phyloP scores from a whole-genome alignment of 176 grass and related monocot species.

The Miscanthus lutarioriparius region DNA sequence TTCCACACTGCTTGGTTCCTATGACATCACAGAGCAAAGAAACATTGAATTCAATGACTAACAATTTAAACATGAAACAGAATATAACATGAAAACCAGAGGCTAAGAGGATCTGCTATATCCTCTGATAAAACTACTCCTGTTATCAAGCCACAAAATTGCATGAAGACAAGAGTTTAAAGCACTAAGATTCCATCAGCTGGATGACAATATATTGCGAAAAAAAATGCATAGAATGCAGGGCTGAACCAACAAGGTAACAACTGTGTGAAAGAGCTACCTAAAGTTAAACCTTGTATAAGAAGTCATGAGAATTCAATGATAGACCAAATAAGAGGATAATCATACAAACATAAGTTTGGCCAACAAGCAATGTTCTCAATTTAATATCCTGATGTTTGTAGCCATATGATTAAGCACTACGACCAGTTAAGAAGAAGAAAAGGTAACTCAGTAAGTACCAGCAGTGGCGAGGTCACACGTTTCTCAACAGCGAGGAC shows the following conservation, averaged over 20 bases:
- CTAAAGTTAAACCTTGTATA: background rate
- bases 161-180: background rate
- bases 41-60: background rate
- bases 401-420: background rate
- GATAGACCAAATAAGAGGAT: background rate
- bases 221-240: background rate
- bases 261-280: background rate
- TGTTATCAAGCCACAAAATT: background rate
- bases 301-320: background rate
- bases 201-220: background rate
- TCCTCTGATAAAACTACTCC: background rate
- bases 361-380: background rate
- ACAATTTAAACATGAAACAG: slow-evolving; percentile 22
- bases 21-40: slow-evolving; percentile 35
- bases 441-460: slow-evolving; percentile 29
- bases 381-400: background rate
- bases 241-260: background rate
- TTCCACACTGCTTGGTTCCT: slow-evolving; percentile 98
- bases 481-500: slow-evolving; percentile 97
- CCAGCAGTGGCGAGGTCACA: slow-evolving; percentile 86
- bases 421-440: background rate
- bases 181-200: background rate
- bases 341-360: background rate
- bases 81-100: slow-evolving; percentile 18
- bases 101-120: background rate